phyloP scores from a whole-genome alignment of 2,329 filamentous ascomycete species.

The Calcarisporium arbuscula region DNA sequence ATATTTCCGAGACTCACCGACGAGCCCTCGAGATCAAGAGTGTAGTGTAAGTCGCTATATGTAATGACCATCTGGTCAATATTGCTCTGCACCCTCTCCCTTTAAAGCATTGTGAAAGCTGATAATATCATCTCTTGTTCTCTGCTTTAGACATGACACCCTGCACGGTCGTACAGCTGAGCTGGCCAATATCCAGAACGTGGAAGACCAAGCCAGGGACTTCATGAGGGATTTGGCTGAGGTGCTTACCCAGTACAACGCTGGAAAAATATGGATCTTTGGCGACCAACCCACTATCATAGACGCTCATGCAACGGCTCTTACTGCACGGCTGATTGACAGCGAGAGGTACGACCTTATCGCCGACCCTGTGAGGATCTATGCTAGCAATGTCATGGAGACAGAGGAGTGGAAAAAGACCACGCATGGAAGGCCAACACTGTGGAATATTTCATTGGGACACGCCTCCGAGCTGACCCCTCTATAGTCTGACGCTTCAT shows the following conservation, averaged over 20 bases:
- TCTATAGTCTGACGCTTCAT: constrained; percentile 7
- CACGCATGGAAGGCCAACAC: constrained; percentile 18
- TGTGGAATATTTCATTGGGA: constrained; percentile 16
- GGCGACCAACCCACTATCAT: constrained; percentile 21
- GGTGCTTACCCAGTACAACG: constrained; percentile 10
- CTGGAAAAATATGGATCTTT: constrained; percentile 19
- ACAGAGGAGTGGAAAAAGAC: constrained; percentile 20
- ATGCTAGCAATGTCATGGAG: constrained; percentile 13
- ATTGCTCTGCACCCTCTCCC: not conserved
- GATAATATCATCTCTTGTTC: not conserved
- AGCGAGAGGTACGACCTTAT: constrained; percentile 17
- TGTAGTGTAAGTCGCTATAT: constrained; percentile 20
- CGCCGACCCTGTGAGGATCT: constrained; percentile 13
- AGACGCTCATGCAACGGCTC: constrained; percentile 19
- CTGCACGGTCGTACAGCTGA: constrained; percentile 17
- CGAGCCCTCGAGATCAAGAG: constrained; percentile 24
- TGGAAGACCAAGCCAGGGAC: constrained; percentile 14
- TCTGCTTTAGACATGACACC: constrained; percentile 18
- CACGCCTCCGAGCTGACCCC: constrained; percentile 13
- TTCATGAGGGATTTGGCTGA: constrained; percentile 17
- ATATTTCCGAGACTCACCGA: constrained; percentile 19
- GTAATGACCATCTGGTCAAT: not conserved
- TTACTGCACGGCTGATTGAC: constrained; percentile 18
- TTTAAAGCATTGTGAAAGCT: not conserved
- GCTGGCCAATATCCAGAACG: constrained; percentile 15